Conservation (phyloP, 169 alveolate species). For the Cryptosporidium tyzzeri region DNA sequence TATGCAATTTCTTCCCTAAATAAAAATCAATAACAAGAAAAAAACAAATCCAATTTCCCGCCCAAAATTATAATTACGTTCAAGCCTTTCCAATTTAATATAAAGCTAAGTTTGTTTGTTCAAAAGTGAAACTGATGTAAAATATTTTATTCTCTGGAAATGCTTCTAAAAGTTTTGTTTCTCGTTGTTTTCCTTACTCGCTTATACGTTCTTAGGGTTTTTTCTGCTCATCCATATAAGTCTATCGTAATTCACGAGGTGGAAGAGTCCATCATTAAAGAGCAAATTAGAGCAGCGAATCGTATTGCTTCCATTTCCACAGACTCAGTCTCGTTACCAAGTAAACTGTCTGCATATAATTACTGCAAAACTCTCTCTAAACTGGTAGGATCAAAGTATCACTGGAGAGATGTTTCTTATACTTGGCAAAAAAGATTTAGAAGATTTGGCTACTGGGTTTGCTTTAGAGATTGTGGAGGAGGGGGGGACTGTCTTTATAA, state of each 20-base stretch:
- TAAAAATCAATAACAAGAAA: not conserved
- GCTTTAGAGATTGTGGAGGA: constrained; percentile 73
- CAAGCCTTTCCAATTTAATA: not conserved
- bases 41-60: constrained; percentile 9
- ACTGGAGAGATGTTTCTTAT: constrained; percentile 42
- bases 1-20: not conserved
- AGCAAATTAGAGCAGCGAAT: not conserved
- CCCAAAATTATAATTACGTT: not conserved
- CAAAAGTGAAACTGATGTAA: not conserved
- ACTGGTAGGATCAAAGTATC: constrained; percentile 10
- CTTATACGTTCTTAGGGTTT: not conserved
- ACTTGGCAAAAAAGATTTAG: constrained; percentile 61
- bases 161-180: not conserved
- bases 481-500: constrained; percentile 72
- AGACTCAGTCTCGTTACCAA: not conserved
- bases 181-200: not conserved
- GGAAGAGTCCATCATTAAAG: not conserved
- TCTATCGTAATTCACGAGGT: not conserved
- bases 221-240: not conserved
- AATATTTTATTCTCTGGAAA: not conserved
- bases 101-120: not conserved
- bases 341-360: not conserved
- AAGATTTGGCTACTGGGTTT: constrained; percentile 60
- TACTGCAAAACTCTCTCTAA: constrained; percentile 31
- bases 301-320: not conserved